Conservation (phyloP, 306 rosid genomes). For the Casuarina cunninghamiana region DNA sequence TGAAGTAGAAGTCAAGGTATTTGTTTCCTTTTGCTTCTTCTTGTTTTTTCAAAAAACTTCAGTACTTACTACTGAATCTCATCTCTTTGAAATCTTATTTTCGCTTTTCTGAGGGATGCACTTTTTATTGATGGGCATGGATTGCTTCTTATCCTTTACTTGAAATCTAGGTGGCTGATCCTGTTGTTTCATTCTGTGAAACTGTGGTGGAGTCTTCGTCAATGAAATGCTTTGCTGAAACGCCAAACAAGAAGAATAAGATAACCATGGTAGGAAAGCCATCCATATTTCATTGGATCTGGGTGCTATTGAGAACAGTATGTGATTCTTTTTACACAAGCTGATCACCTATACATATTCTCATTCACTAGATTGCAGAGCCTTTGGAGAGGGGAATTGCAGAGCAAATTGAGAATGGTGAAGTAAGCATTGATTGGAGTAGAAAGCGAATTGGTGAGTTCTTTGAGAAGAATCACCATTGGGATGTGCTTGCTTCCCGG, state of each 20-base stretch:
- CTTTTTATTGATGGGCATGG: constrained; percentile 26
- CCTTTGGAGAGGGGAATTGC: too few species aligned
- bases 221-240: constrained; percentile 97
- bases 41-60: neutral
- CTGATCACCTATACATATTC: constrained; percentile 3
- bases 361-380: constrained; percentile 59
- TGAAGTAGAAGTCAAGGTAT: constrained; percentile 98
- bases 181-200: constrained; percentile 97
- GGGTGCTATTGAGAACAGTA: neutral
- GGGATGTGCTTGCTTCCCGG: constrained; percentile 98
- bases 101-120: constrained; percentile 7
- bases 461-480: constrained; percentile 89
- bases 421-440: constrained; percentile 95
- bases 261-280: constrained; percentile 80
- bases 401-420: constrained; percentile 94
- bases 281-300: neutral
- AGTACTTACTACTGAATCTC: neutral
- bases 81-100: constrained; percentile 4
- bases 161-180: constrained; percentile 85
- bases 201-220: constrained; percentile 98
- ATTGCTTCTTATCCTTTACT: constrained; percentile 27
- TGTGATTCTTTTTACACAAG: constrained; percentile 10
- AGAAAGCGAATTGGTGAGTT: constrained; percentile 88
- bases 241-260: constrained; percentile 97
- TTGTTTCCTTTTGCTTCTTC: neutral